Evolutionary conservation across 805 yeast genomes (phyloP).

Genomic region (Zygotorulaspora sp.): DNA sequence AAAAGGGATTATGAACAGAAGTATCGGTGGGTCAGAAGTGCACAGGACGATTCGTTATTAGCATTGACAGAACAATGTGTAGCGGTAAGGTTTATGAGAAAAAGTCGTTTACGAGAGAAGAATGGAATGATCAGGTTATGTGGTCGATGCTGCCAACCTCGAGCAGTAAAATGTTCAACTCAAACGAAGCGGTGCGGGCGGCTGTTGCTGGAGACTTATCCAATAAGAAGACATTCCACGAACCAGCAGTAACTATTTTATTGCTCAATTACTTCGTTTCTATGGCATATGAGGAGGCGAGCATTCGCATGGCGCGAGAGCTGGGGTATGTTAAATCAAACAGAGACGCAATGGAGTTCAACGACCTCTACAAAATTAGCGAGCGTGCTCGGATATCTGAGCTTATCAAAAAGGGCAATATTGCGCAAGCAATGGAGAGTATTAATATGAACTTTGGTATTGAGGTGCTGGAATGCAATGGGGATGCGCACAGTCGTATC

Average conservation of each 20-base stretch:
- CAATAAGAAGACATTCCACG: slow-evolving; percentile 28
- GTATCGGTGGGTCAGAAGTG: too few species aligned
- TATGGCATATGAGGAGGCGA: slow-evolving; percentile 73
- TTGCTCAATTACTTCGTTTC: slow-evolving; percentile 69
- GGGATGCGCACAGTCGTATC: neutral
- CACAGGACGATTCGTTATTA: neutral
- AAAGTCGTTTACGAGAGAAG: slow-evolving; percentile 26
- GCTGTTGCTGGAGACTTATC: neutral
- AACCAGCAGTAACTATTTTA: slow-evolving; percentile 40
- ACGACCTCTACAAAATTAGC: slow-evolving; percentile 24
- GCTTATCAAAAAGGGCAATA: slow-evolving; percentile 25
- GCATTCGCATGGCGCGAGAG: slow-evolving; percentile 57
- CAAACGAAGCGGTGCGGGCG: neutral
- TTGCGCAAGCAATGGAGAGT: slow-evolving; percentile 29
- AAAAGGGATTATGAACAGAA: too few species aligned
- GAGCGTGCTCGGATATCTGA: slow-evolving; percentile 26
- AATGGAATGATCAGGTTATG: slow-evolving; percentile 28
- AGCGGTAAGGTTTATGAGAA: slow-evolving; percentile 16
- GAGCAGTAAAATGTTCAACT: slow-evolving; percentile 3
- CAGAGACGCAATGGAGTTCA: slow-evolving; percentile 32
- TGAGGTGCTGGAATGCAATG: slow-evolving; percentile 21
- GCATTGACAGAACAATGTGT: neutral
- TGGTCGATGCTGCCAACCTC: slow-evolving; percentile 16
- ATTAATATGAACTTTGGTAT: slow-evolving; percentile 31
- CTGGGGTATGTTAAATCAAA: slow-evolving; percentile 33